A percentile compares a stretch with the other conserved stretches of the same genome.
Evolutionary conservation across 1,139 yeast genomes (phyloP).

Genomic region (Debaryomyces coudertii): DNA sequence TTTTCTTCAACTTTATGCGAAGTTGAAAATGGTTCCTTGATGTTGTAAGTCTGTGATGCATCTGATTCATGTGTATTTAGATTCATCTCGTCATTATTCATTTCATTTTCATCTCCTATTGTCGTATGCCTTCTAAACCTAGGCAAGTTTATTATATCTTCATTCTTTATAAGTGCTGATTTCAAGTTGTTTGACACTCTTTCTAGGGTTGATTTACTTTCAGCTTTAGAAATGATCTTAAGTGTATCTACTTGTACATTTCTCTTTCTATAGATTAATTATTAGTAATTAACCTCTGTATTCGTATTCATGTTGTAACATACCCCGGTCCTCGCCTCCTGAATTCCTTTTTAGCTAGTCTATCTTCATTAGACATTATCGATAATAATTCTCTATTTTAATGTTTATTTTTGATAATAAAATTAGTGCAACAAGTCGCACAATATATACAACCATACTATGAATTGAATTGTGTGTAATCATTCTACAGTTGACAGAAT

Average conservation of each 20-base stretch:
- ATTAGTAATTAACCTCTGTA: conserved; percentile 14
- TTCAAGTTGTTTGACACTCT: conserved; percentile 19
- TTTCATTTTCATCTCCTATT: not conserved
- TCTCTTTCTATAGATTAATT: conserved; percentile 16
- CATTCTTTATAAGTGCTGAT: conserved; percentile 30
- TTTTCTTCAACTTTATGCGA: not conserved
- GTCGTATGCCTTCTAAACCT: conserved; percentile 20
- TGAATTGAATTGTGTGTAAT: too few relatives aligned
- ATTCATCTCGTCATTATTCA: not conserved
- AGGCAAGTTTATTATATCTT: conserved; percentile 29
- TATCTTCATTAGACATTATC: conserved; percentile 16
- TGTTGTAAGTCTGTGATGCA: not conserved
- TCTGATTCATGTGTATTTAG: not conserved
- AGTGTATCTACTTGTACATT: conserved; percentile 17
- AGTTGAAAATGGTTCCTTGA: not conserved
- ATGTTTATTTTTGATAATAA: conserved; percentile 4
- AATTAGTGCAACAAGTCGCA: not conserved
- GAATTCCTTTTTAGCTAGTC: conserved; percentile 28
- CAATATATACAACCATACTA: not conserved
- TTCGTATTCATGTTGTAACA: conserved; percentile 19
- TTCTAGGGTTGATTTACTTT: conserved; percentile 9
- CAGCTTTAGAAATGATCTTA: conserved; percentile 14
- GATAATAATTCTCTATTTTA: not conserved
- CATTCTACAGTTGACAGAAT: not conserved
- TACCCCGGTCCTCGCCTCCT: conserved; percentile 49